A percentile compares a stretch with the other conserved stretches of the same genome.
Conservation (phyloP, 768 basidiomycete species). For the Boletales sp. region DNA sequence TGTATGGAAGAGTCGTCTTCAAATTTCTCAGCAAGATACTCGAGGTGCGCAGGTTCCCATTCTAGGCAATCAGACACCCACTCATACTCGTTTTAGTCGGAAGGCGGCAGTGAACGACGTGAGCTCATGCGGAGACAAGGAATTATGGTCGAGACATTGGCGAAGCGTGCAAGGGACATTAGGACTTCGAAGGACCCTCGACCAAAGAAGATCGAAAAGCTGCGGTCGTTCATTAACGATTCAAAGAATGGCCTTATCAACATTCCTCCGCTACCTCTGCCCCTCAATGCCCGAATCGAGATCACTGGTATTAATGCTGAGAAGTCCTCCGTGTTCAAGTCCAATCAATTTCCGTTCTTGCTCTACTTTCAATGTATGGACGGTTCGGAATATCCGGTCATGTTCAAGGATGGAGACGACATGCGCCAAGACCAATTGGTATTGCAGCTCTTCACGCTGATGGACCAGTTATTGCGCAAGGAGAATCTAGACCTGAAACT, state of each 20-base stretch:
- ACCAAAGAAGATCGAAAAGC: constrained; percentile 96
- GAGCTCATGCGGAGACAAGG: constrained; percentile 92
- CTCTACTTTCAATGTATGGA: constrained; percentile 87
- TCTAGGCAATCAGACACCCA: background rate
- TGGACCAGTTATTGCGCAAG: constrained; percentile 90
- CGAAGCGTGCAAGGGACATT: constrained; percentile 82
- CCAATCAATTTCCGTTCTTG: constrained; percentile 88
- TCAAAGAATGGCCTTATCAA: constrained; percentile 79
- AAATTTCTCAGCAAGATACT: constrained; percentile 86
- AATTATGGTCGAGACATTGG: constrained; percentile 81
- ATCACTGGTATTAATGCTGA: constrained; percentile 87
- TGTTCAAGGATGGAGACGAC: constrained; percentile 99
- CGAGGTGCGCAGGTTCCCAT: constrained; percentile 52
- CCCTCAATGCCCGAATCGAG: constrained; percentile 83
- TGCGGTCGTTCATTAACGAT: constrained; percentile 81
- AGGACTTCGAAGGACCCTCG: constrained; percentile 89
- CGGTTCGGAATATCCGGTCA: constrained; percentile 85
- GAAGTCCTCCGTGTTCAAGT: constrained; percentile 95
- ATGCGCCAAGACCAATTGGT: constrained; percentile 98
- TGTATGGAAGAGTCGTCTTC: constrained; percentile 89
- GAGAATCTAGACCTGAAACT: constrained; percentile 94
- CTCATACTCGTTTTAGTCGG: constrained; percentile 40
- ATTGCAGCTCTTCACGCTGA: constrained; percentile 96
- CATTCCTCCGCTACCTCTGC: constrained; percentile 81
- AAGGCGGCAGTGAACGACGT: constrained; percentile 76